Evolutionary conservation across 345 rosid genomes (phyloP).

Genomic region (Arabis hirsuta): DNA sequence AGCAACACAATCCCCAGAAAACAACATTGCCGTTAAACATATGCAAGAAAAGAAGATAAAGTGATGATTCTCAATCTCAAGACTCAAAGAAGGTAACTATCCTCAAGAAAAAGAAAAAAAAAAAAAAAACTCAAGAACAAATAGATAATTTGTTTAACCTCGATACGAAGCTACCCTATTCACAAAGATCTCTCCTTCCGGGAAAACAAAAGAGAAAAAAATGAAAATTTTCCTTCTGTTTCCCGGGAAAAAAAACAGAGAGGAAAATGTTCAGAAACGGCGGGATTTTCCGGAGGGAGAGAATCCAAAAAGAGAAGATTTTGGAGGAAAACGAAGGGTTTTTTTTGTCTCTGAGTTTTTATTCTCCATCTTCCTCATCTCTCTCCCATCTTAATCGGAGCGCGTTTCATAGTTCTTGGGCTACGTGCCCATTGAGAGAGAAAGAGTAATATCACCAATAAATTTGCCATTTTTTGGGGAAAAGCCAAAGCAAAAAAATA

Average conservation of each 20-base stretch:
- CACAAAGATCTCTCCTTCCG: constrained; percentile 31
- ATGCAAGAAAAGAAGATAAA: constrained; percentile 23
- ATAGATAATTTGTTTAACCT: constrained; percentile 19
- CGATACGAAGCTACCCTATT: constrained; percentile 10
- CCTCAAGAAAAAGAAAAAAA: not conserved
- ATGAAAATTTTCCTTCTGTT: constrained; percentile 27
- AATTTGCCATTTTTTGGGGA: not conserved
- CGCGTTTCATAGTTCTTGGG: constrained; percentile 36
- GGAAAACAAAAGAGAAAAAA: not conserved
- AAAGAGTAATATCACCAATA: not conserved
- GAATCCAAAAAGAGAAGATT: not conserved
- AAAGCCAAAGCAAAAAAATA: not conserved
- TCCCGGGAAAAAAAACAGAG: constrained; percentile 36
- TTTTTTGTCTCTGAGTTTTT: constrained; percentile 3
- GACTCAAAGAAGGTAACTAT: constrained; percentile 5
- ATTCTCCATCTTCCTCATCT: constrained; percentile 40
- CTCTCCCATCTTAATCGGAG: constrained; percentile 39
- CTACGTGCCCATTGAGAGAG: constrained; percentile 26
- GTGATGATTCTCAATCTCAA: constrained; percentile 5
- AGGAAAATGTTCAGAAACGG: constrained; percentile 33
- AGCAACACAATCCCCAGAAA: constrained; percentile 8
- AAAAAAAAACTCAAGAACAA: not conserved
- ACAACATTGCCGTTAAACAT: not conserved
- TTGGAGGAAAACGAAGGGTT: constrained; percentile 12
- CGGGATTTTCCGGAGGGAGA: constrained; percentile 19